phyloP scores from a whole-genome alignment of 768 basidiomycete species.

The Suillus subalutaceus region DNA sequence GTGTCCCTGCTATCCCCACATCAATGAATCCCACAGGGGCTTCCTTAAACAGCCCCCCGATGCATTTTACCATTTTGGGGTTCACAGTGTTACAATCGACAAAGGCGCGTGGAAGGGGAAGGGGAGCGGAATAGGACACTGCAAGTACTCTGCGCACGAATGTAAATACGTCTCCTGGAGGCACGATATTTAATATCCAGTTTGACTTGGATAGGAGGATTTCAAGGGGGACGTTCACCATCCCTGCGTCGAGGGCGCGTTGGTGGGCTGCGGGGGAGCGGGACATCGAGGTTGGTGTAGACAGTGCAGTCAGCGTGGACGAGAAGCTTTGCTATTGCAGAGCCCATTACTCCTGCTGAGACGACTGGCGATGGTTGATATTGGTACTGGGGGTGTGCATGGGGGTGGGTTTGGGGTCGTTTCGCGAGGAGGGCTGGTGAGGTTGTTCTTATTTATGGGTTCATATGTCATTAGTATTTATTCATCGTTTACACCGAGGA shows the following conservation, averaged over 20 bases:
- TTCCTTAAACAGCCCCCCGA: conserved; percentile 43
- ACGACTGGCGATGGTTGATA: conserved; percentile 45
- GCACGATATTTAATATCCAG: conserved; percentile 56
- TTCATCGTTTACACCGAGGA: no score
- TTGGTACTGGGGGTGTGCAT: background rate
- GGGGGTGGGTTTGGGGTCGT: no score
- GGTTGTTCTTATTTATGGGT: no score
- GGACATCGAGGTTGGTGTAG: conserved; percentile 53
- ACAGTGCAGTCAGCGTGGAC: conserved; percentile 48
- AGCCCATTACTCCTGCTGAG: conserved; percentile 62
- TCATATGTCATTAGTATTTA: no score
- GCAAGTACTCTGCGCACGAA: conserved; percentile 32
- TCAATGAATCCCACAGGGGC: conserved; percentile 47
- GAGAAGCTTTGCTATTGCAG: conserved; percentile 49
- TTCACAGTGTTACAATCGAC: conserved; percentile 63
- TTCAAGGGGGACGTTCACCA: conserved; percentile 40
- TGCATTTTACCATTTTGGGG: conserved; percentile 47
- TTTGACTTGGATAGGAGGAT: conserved; percentile 35
- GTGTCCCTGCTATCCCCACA: conserved; percentile 57
- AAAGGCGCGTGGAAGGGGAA: conserved; percentile 33
- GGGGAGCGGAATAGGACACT: background rate
- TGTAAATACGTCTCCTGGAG: conserved; percentile 48
- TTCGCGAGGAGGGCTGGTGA: no score
- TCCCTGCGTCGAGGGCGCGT: conserved; percentile 50
- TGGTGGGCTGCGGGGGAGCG: conserved; percentile 49